These are phyloP conservation scores for Sugiyamaella smithiae DNA, from an alignment of 805 yeast species.

Conservation along the genomic window DNA sequence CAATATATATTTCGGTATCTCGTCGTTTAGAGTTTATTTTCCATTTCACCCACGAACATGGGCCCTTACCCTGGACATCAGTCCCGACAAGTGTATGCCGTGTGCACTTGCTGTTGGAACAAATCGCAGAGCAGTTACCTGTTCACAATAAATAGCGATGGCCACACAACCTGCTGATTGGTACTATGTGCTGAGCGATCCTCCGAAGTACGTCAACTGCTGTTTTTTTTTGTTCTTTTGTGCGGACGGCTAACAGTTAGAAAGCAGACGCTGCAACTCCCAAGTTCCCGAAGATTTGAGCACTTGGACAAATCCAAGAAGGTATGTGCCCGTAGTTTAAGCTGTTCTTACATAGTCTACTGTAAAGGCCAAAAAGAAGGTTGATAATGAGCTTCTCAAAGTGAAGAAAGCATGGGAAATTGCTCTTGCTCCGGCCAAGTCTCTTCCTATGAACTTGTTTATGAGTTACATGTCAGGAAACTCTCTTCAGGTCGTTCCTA, in stretches of 20 bases:
- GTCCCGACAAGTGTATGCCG: too few species aligned
- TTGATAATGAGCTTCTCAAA: slow-evolving; percentile 25
- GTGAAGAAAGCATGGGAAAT: slow-evolving; percentile 78
- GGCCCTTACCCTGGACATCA: too few species aligned
- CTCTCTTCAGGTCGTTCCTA: slow-evolving; percentile 83
- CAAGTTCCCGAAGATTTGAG: neutral
- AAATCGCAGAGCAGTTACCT: too few species aligned
- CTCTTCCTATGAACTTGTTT: slow-evolving; percentile 82
- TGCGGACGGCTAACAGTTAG: too few species aligned
- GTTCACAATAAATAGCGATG: too few species aligned
- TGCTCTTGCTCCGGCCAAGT: slow-evolving; percentile 77
- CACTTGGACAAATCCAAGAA: slow-evolving; percentile 7
- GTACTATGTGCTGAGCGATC: neutral
- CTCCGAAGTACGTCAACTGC: neutral
- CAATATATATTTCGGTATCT: too few species aligned
- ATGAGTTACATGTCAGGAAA: slow-evolving; percentile 95
- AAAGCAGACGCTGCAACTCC: too few species aligned
- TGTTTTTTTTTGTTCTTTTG: too few species aligned
- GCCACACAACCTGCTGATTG: neutral
- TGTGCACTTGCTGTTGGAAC: too few species aligned
- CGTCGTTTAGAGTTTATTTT: too few species aligned
- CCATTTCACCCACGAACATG: too few species aligned
- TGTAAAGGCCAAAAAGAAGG: slow-evolving; percentile 1
- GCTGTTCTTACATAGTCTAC: neutral
- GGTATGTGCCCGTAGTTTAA: neutral